Evolutionary conservation across 768 basidiomycete genomes (phyloP).

Genomic region (Leucogyrophana mollusca): DNA sequence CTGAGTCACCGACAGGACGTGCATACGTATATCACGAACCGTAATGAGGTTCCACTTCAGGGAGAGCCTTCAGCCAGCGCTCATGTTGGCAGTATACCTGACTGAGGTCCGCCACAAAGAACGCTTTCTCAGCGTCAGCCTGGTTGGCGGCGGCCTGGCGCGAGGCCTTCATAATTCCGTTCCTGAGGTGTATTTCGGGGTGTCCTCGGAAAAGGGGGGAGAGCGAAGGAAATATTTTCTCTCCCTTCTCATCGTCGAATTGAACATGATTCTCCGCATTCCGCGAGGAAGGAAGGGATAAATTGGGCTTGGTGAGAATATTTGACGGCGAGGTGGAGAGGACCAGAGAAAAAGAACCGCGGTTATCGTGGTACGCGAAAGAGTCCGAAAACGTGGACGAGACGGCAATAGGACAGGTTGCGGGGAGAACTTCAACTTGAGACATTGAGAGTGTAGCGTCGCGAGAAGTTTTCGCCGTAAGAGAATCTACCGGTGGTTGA

Average conservation of each 20-base stretch:
- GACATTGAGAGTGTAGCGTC: constrained; percentile 47
- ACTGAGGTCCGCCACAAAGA: constrained; percentile 93
- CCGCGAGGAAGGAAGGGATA: constrained; percentile 40
- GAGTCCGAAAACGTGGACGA: constrained; percentile 28
- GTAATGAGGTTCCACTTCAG: constrained; percentile 91
- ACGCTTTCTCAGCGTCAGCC: constrained; percentile 86
- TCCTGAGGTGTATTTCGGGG: constrained; percentile 70
- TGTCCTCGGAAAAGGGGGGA: constrained; percentile 70
- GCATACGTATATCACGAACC: no score
- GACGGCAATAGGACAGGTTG: constrained; percentile 26
- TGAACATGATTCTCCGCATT: background rate
- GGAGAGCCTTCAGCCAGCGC: constrained; percentile 76
- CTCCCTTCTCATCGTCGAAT: constrained; percentile 26
- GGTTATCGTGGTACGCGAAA: constrained; percentile 13
- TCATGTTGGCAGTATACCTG: constrained; percentile 83
- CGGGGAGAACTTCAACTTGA: constrained; percentile 48
- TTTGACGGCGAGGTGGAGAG: constrained; percentile 7
- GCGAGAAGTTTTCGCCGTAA: constrained; percentile 7
- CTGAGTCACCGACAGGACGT: no score
- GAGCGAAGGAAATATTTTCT: constrained; percentile 55
- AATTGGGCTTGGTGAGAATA: constrained; percentile 50
- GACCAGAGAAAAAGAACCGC: constrained; percentile 6
- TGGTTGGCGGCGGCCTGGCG: constrained; percentile 49
- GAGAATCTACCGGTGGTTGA: constrained; percentile 9
- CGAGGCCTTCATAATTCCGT: constrained; percentile 70